Percentiles rank a stretch among this genome's conserved stretches.
Conservation (phyloP, 371 early-diverging fungal species). For the Blakeslea trispora region DNA sequence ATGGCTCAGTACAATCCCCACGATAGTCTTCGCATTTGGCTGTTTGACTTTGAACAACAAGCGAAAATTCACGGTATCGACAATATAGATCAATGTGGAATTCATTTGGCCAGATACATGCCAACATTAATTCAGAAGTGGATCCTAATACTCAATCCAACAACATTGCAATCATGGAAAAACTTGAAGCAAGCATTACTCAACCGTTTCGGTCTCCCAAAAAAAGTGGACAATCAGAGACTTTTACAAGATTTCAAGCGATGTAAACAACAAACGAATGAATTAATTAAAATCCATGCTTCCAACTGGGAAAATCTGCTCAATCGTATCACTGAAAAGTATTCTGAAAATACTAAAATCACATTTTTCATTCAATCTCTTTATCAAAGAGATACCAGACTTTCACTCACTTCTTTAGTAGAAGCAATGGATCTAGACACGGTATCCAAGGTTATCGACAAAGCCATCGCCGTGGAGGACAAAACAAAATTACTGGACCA, state of each 20-base stretch:
- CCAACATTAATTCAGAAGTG: conserved; percentile 4
- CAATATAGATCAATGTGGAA: background rate
- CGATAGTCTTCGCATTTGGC: conserved; percentile 2
- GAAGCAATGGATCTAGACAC: background rate
- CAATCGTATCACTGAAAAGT: conserved; percentile 3
- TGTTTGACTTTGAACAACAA: background rate
- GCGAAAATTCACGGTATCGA: conserved; percentile 1
- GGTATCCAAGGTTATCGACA: background rate
- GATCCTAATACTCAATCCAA: background rate
- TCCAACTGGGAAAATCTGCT: conserved; percentile 4
- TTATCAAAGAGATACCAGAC: conserved; percentile 1
- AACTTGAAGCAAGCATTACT: background rate
- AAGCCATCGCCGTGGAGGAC: conserved; percentile 6
- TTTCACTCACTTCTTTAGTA: background rate
- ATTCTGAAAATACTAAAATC: conserved; percentile 4
- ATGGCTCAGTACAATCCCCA: background rate
- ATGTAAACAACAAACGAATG: background rate
- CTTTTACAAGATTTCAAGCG: background rate
- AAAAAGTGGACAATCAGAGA: conserved; percentile 5
- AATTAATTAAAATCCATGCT: conserved; percentile 5
- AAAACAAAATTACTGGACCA: background rate
- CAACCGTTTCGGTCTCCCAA: background rate
- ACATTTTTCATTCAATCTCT: conserved; percentile 6
- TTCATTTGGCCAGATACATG: background rate
- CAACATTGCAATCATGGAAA: background rate